Conservation (phyloP, 352 stramenopile species). For the Pythium biforme region DNA sequence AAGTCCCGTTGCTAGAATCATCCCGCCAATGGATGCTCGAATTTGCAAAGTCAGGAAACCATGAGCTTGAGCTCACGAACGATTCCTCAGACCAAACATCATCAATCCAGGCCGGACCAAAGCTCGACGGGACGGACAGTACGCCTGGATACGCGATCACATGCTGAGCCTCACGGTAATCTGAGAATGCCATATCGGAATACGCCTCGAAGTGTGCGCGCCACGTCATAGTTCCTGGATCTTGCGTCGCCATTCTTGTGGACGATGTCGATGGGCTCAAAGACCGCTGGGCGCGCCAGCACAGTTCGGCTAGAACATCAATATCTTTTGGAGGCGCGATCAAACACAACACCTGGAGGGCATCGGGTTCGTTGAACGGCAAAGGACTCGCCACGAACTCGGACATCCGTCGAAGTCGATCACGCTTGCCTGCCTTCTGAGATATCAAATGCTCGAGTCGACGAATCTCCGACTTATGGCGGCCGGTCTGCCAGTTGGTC, state of each 20-base stretch:
- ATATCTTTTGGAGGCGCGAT: not conserved
- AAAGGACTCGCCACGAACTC: slow-evolving; percentile 34
- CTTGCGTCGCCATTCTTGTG: not conserved
- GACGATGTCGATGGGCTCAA: not conserved
- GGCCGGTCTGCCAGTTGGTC: not conserved
- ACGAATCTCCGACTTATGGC: not conserved
- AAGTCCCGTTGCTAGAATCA: not conserved
- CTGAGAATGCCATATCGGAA: not conserved
- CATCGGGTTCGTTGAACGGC: slow-evolving; percentile 24
- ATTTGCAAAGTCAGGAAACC: slow-evolving; percentile 27
- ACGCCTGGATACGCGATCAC: slow-evolving; percentile 15
- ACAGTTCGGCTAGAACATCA: slow-evolving; percentile 1
- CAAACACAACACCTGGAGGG: slow-evolving; percentile 44
- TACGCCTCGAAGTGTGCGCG: not conserved
- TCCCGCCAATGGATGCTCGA: slow-evolving; percentile 35
- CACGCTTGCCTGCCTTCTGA: not conserved
- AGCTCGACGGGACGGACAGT: slow-evolving; percentile 24
- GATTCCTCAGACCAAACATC: slow-evolving; percentile 8
- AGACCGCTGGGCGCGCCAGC: slow-evolving; percentile 4
- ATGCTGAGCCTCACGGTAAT: no score
- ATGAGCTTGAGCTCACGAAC: slow-evolving; percentile 35
- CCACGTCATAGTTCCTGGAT: not conserved
- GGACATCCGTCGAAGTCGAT: slow-evolving; percentile 18
- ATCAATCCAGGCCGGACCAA: slow-evolving; percentile 23
- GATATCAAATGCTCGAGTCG: not conserved